Evolutionary conservation across 495 filamentous ascomycete genomes (phyloP), one percentile per base, ranked within the genome.

Genomic region (Lichina pygmaea): DNA sequence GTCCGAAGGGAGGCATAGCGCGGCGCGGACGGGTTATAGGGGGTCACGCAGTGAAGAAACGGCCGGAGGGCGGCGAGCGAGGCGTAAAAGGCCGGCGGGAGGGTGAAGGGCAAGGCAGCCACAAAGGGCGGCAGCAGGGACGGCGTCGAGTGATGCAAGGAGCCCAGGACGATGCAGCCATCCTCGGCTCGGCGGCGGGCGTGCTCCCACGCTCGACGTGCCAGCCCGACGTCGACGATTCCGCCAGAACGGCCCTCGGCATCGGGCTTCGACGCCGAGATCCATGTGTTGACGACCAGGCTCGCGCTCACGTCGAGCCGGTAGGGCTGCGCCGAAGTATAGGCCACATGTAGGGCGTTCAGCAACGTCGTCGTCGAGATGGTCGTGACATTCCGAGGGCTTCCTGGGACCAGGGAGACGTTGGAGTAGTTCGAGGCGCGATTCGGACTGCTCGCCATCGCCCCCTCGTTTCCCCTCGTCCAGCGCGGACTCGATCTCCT

Each of bases 241-340:
- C 81, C 83, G 30, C 81, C 82, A 36, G 62, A 62, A 11, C 66
- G 68, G 31, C 77, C 81, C 53, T 81, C 74, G 0, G 67, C 66
- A 42, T 72, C 68, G 5, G 66, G 58, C 50, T 75, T 75, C 9
- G 72, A 66, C 7, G 81, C 81, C 3, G 78, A 91, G 24, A 84
- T 67, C 83, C 84, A 93, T 49, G 86, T 91, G 60, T 94, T 95
- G 46, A 95, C 86, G 0, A 86, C 91, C 43, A 94, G 55, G 53
- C 83, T 92, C 2, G 86, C 86, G 36, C 81, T 78, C n/a, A 83
- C 75, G 58, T 97, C 89, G 6, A 95, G 70, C 48, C 67, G 67
- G 58, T 89, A 86, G 7, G 86, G 76, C 49, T 81, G 72, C 7
- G 70, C 71, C 3, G 77, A 77, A n/a, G 77, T 71, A 58, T 92